Evolutionary conservation across 2,329 filamentous ascomycete species (phyloP).

Genomic region (Neofusicoccum kwambonambiense): DNA sequence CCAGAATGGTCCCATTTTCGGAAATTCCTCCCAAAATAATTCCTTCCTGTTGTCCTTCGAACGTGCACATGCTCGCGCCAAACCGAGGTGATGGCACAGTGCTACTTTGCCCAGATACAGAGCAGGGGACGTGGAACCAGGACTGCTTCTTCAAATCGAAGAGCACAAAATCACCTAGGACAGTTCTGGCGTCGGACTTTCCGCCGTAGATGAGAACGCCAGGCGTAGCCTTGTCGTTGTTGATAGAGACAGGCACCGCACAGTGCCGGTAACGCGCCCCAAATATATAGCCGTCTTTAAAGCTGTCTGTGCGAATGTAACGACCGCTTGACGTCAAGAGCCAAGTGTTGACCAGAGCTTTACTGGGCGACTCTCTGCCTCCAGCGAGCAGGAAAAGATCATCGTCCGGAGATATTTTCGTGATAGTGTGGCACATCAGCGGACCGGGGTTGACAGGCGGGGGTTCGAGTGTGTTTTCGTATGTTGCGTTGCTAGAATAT

Average conservation of each 20-base stretch:
- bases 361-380: slow-evolving; percentile 73
- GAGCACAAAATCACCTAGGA: slow-evolving; percentile 36
- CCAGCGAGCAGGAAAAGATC: slow-evolving; percentile 66
- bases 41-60: slow-evolving; percentile 47
- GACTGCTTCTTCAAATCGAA: slow-evolving; percentile 48
- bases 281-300: slow-evolving; percentile 29
- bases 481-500: slow-evolving; percentile 28
- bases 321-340: background rate
- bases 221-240: slow-evolving; percentile 34
- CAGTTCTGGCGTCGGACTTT: slow-evolving; percentile 30
- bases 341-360: slow-evolving; percentile 48
- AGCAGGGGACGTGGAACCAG: slow-evolving; percentile 39
- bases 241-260: slow-evolving; percentile 49
- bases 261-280: slow-evolving; percentile 71
- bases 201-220: slow-evolving; percentile 48
- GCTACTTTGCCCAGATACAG: slow-evolving; percentile 21
- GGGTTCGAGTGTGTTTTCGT: background rate
- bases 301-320: slow-evolving; percentile 46
- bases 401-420: slow-evolving; percentile 53
- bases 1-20: slow-evolving; percentile 60
- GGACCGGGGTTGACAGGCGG: slow-evolving; percentile 21
- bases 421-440: slow-evolving; percentile 74
- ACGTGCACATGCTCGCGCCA: slow-evolving; percentile 55
- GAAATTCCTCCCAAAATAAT: slow-evolving; percentile 72
- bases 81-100: slow-evolving; percentile 51